phyloP scores from a whole-genome alignment of 257 asterid genomes.

The Solanum pimpinellifolium region DNA sequence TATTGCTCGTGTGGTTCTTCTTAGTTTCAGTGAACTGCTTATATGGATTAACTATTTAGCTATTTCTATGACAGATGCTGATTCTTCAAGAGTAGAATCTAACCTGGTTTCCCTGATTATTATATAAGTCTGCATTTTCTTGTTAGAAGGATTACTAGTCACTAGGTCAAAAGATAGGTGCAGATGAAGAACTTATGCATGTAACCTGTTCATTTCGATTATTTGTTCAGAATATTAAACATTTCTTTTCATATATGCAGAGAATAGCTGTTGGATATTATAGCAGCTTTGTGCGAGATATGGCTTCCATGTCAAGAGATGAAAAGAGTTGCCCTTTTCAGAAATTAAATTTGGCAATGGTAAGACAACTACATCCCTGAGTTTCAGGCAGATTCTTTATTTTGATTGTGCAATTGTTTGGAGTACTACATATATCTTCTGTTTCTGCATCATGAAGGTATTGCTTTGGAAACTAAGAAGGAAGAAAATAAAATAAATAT shows the following conservation, averaged over 20 bases:
- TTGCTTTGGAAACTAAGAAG: not conserved
- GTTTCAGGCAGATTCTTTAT: not conserved
- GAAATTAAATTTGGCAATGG: conserved; percentile 50
- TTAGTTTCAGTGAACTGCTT: not conserved
- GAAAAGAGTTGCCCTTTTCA: conserved; percentile 19
- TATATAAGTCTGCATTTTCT: not conserved
- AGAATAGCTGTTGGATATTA: conserved; percentile 74
- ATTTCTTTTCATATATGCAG: conserved; percentile 17
- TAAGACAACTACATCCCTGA: conserved; percentile 18
- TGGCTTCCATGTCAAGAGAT: conserved; percentile 54
- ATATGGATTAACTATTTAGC: not conserved
- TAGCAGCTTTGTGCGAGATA: conserved; percentile 71
- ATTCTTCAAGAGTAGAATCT: not conserved
- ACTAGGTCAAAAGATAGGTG: not conserved
- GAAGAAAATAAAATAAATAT: too few relatives aligned
- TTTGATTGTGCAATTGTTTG: not conserved
- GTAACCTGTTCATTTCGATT: not conserved
- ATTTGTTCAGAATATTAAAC: not conserved
- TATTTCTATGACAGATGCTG: not conserved
- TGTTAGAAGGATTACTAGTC: not conserved
- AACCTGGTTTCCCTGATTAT: not conserved
- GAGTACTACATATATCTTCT: not conserved
- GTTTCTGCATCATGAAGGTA: not conserved
- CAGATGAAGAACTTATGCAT: not conserved
- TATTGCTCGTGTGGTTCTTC: not conserved